Evolutionary conservation across 1,284 basidiomycete genomes (phyloP).

Genomic region (Coriolopsis trogii): DNA sequence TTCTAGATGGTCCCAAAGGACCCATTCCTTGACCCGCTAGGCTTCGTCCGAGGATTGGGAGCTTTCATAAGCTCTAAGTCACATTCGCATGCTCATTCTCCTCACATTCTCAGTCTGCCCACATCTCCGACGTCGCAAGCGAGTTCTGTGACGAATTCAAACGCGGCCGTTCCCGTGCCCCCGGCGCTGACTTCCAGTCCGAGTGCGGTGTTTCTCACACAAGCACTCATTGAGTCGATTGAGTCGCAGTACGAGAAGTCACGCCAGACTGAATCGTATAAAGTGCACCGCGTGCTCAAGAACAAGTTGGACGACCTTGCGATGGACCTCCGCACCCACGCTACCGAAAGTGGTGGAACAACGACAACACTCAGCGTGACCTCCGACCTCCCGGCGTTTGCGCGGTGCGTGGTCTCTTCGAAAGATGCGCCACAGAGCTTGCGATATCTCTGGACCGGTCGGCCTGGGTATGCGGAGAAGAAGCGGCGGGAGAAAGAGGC

Average conservation of each 20-base stretch:
- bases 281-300: slow-evolving; percentile 61
- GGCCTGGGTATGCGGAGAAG: slow-evolving; percentile 34
- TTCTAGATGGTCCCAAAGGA: slow-evolving; percentile 64
- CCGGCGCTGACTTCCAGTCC: slow-evolving; percentile 5
- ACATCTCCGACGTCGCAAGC: slow-evolving; percentile 21
- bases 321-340: slow-evolving; percentile 38
- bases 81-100: slow-evolving; percentile 25
- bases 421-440: slow-evolving; percentile 42
- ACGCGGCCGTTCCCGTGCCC: slow-evolving; percentile 2
- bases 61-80: slow-evolving; percentile 29
- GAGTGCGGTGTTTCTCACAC: slow-evolving; percentile 42
- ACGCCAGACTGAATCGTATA: slow-evolving; percentile 57
- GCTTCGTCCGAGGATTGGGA: slow-evolving; percentile 42
- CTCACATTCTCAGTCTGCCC: slow-evolving; percentile 22
- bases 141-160: slow-evolving; percentile 11
- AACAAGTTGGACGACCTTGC: slow-evolving; percentile 52
- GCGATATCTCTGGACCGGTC: slow-evolving; percentile 44
- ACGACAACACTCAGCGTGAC: slow-evolving; percentile 47
- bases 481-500: slow-evolving; percentile 38
- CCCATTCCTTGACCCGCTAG: slow-evolving; percentile 70
- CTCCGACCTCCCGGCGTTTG: slow-evolving; percentile 44
- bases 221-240: slow-evolving; percentile 52
- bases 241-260: slow-evolving; percentile 51
- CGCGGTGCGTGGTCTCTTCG: slow-evolving; percentile 33
- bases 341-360: slow-evolving; percentile 25